Conservation (phyloP, 129 eudicot genomes). For the Artemisia annua region DNA sequence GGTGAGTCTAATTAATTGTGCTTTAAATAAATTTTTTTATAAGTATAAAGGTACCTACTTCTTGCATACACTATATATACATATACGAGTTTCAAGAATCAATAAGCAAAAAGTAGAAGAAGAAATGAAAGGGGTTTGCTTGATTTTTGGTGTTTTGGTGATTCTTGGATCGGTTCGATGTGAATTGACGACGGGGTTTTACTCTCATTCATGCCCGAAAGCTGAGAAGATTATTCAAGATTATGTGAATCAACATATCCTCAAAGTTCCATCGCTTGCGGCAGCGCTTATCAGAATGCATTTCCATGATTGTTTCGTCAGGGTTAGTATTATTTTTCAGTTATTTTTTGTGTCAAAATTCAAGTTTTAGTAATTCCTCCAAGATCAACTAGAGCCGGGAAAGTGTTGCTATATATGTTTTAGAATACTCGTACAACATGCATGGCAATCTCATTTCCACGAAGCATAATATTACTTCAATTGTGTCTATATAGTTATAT, state of each 20-base stretch:
- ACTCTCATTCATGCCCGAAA: slow-evolving; percentile 51
- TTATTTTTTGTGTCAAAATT: background rate
- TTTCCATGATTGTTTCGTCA: slow-evolving; percentile 80
- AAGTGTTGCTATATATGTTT: background rate
- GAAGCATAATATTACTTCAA: too few species aligned
- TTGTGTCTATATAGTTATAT: too few species aligned
- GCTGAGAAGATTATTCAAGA: slow-evolving; percentile 68
- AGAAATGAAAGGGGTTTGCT: slow-evolving; percentile 28
- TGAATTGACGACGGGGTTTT: slow-evolving; percentile 43
- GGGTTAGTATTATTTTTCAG: slow-evolving; percentile 35
- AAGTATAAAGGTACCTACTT: background rate
- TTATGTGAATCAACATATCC: slow-evolving; percentile 57
- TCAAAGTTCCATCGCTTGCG: slow-evolving; percentile 65
- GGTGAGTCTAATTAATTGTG: too few species aligned
- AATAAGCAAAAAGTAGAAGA: background rate
- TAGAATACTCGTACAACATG: too few species aligned
- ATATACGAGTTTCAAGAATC: background rate
- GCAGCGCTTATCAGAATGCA: slow-evolving; percentile 70
- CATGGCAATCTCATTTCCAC: too few species aligned
- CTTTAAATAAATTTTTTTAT: background rate
- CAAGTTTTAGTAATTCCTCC: background rate
- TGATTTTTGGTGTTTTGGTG: slow-evolving; percentile 34
- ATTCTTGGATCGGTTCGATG: slow-evolving; percentile 35
- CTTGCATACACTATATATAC: background rate
- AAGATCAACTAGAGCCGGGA: background rate